Evolutionary conservation across 1,284 basidiomycete species (phyloP).

Genomic region (Leccinum cinnamomeum): DNA sequence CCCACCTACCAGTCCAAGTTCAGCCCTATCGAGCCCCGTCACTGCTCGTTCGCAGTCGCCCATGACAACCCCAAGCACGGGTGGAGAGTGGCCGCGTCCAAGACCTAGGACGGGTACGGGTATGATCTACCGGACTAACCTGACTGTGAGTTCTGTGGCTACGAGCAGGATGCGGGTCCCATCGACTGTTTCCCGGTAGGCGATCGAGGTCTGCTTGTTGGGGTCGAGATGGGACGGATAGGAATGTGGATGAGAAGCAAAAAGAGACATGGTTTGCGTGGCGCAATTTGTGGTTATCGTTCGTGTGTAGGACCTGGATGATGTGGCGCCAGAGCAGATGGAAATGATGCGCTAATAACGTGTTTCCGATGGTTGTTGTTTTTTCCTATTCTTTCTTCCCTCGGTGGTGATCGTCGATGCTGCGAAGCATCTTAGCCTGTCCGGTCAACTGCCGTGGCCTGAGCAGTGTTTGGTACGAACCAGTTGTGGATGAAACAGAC

Average conservation of each 20-base stretch:
- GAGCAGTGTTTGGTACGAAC: constrained; percentile 18
- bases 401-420: constrained; percentile 7
- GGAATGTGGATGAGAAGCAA: constrained; percentile 3
- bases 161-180: constrained; percentile 26
- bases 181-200: constrained; percentile 23
- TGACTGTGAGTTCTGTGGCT: constrained; percentile 17
- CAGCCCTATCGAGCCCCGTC: constrained; percentile 14
- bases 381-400: constrained; percentile 1
- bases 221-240: not conserved
- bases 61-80: constrained; percentile 25
- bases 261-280: constrained; percentile 1
- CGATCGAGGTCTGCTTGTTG: not conserved
- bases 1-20: constrained; percentile 14
- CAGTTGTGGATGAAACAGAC: not conserved
- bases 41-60: constrained; percentile 24
- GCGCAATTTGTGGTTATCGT: constrained; percentile 11
- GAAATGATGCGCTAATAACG: constrained; percentile 11
- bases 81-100: constrained; percentile 41
- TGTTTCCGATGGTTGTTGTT: constrained; percentile 11
- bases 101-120: constrained; percentile 66
- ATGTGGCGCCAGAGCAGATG: constrained; percentile 10
- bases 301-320: constrained; percentile 8
- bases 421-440: not conserved
- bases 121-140: constrained; percentile 56
- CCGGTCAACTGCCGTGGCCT: not conserved